phyloP scores from a whole-genome alignment of 805 yeast species.

The Lipomyces sp. region DNA sequence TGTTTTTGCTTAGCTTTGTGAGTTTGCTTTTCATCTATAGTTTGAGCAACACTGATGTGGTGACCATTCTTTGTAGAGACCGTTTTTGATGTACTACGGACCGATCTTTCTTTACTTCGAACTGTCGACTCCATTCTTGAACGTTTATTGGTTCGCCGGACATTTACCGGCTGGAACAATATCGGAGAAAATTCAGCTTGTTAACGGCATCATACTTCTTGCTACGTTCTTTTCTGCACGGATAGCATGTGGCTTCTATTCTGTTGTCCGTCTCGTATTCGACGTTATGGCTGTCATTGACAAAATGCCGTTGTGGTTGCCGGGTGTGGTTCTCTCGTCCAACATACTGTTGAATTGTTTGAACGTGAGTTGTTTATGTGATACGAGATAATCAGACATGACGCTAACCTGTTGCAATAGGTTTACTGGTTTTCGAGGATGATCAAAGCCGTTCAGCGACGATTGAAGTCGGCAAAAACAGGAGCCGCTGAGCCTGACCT shows the following conservation, averaged over 20 bases:
- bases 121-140: conserved; percentile 91
- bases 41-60: background rate
- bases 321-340: conserved; percentile 57
- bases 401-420: conserved; percentile 11
- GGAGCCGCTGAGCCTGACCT: conserved; percentile 20
- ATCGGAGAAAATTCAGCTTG: conserved; percentile 49
- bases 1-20: conserved; percentile 61
- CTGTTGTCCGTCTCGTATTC: conserved; percentile 58
- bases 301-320: conserved; percentile 51
- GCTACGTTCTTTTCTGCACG: conserved; percentile 75
- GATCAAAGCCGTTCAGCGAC: conserved; percentile 63
- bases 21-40: background rate
- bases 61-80: conserved; percentile 46
- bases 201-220: conserved; percentile 77
- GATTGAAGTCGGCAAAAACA: conserved; percentile 21
- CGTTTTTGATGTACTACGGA: conserved; percentile 79
- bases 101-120: conserved; percentile 86
- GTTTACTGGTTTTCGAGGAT: conserved; percentile 87
- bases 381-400: background rate
- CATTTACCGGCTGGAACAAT: conserved; percentile 72
- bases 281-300: conserved; percentile 56
- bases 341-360: conserved; percentile 68
- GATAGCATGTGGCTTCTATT: conserved; percentile 84
- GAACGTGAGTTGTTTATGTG: conserved; percentile 49
- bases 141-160: conserved; percentile 87